Evolutionary conservation across 192 early-diverging fungal genomes (phyloP), one percentile per base, ranked within the genome.

Genomic region (Lobosporangium transversale): DNA sequence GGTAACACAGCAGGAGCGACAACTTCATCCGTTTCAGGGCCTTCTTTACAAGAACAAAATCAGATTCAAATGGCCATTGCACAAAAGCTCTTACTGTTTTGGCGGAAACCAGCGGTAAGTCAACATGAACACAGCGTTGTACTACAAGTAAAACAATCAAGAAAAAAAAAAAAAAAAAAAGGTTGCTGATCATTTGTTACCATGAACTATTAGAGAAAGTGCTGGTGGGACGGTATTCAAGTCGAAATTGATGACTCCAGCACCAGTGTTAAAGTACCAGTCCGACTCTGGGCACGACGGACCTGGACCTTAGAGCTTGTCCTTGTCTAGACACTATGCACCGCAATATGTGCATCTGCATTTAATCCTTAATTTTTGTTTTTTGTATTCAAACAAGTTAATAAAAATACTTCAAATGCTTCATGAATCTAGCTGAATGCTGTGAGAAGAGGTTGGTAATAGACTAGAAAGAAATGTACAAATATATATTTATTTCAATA

Each of bases 141-240:
- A 7, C 14, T 40, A 14, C 7, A 10, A 7, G 7, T 7, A 14
- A 40, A 7, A 40, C 37, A 40, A 40, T 10, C 8, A 40, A 40
- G 14, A 40, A 40, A 40, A 40, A 40, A 40, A 14, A 40, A 40
- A 40, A 40, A 40, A 14, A 40, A 40, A 40, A 40, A 40, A 40
- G 37, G 14, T 23, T 47, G 2, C 14, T 37, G 24, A 27, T 29
- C 18, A 24, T 9, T 18, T 35, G 18, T 49, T 21, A 20, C 30
- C 42, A 4, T n/a, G 20, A 30, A 7, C 20, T 17, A 66, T 35
- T 65, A 87, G 65, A 86, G 90, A 79, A 93, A 93, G 68, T 93
- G 90, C 68, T 94, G 91, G 91, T 94, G 92, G 91, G 91, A 94
- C 79, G 90, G 90, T 14, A 83, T 85, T 29, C 84, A 89, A 59